Percentiles rank a stretch among this genome's conserved stretches.
These are phyloP conservation scores for Ceratobasidium papillatum DNA, from an alignment of 1,284 basidiomycete genomes.

Conservation along the genomic window DNA sequence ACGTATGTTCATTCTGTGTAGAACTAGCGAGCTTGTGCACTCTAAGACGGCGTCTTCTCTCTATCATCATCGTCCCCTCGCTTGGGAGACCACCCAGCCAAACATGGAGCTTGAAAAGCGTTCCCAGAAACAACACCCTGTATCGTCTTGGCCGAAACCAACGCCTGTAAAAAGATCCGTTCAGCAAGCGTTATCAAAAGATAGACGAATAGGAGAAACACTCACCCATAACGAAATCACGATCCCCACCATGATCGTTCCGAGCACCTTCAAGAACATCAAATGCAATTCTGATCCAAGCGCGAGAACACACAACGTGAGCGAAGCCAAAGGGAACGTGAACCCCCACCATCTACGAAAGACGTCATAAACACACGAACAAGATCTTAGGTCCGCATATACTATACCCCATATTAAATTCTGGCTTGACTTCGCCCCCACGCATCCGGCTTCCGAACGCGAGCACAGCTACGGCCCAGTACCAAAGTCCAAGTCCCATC, in stretches of 20 bases:
- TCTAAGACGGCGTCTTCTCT: constrained; percentile 24
- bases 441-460: constrained; percentile 37
- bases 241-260: constrained; percentile 37
- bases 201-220: background rate
- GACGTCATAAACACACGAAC: background rate
- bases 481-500: constrained; percentile 38
- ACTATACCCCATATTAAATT: constrained; percentile 38
- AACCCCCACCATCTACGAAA: constrained; percentile 35
- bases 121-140: constrained; percentile 31
- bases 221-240: constrained; percentile 40
- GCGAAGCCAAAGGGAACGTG: constrained; percentile 35
- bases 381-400: background rate
- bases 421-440: constrained; percentile 35
- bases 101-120: constrained; percentile 35
- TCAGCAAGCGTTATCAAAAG: background rate
- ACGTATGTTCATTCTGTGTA: background rate
- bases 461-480: constrained; percentile 34
- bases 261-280: constrained; percentile 39
- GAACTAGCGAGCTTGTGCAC: background rate
- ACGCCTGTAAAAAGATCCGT: background rate
- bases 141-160: constrained; percentile 26
- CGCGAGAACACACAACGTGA: constrained; percentile 34
- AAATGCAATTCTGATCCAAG: constrained; percentile 36
- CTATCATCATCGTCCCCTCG: constrained; percentile 15
- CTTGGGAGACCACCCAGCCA: constrained; percentile 34